Evolutionary conservation across 2,329 filamentous ascomycete species (phyloP).

Genomic region (Corniculantispora saksenae): DNA sequence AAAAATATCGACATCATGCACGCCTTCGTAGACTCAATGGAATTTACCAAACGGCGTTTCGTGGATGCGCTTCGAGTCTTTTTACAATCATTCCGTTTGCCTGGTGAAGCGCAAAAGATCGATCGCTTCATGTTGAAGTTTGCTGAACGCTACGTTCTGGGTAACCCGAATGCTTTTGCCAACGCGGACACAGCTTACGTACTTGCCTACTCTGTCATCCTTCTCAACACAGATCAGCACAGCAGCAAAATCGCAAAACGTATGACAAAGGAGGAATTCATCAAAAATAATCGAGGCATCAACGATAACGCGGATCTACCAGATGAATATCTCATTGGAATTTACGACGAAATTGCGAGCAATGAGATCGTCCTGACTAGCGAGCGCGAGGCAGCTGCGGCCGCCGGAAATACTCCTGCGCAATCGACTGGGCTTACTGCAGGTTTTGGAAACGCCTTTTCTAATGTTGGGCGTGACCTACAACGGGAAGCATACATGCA

Average conservation of each 20-base stretch:
- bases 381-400: constrained; percentile 85
- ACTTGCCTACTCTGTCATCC: constrained; percentile 90
- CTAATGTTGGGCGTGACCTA: constrained; percentile 86
- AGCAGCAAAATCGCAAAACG: constrained; percentile 79
- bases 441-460: constrained; percentile 83
- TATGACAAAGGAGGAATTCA: constrained; percentile 97
- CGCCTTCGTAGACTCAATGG: constrained; percentile 93
- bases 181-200: constrained; percentile 98
- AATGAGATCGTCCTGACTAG: constrained; percentile 96
- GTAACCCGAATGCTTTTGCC: constrained; percentile 95
- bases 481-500: constrained; percentile 92
- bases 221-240: constrained; percentile 95
- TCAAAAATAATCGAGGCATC: constrained; percentile 98
- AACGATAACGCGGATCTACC: constrained; percentile 94
- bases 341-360: constrained; percentile 86
- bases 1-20: constrained; percentile 98
- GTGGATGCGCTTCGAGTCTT: constrained; percentile 91
- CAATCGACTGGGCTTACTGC: constrained; percentile 73
- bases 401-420: constrained; percentile 63
- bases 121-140: constrained; percentile 99
- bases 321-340: constrained; percentile 83
- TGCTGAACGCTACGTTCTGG: constrained; percentile 89
- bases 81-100: constrained; percentile 89
- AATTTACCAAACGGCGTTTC: constrained; percentile 87
- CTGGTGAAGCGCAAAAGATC: constrained; percentile 97